A percentile compares a stretch with the other conserved stretches of the same genome.
Evolutionary conservation across 345 rosid genomes (phyloP).

Genomic region (Rhodomyrtus tomentosa): DNA sequence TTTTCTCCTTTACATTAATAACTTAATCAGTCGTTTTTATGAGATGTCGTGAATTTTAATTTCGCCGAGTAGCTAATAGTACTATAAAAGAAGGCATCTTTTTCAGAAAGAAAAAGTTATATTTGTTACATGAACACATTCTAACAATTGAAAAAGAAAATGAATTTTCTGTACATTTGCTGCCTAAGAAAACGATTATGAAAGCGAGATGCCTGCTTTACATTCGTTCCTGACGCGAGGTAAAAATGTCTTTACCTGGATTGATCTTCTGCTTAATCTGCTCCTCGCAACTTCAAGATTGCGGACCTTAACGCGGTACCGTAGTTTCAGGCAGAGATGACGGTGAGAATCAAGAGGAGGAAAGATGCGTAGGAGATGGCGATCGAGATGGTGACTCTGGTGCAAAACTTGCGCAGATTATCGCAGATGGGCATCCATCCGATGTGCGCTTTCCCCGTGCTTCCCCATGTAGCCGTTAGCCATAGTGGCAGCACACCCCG

Average conservation of each 20-base stretch:
- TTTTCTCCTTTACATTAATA: not conserved
- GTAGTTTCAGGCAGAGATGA: slow-evolving; percentile 35
- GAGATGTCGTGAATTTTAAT: not conserved
- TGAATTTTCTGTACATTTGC: not conserved
- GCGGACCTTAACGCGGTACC: not conserved
- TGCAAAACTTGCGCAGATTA: slow-evolving; percentile 32
- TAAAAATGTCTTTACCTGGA: not conserved
- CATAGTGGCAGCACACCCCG: slow-evolving; percentile 44
- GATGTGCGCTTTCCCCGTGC: slow-evolving; percentile 35
- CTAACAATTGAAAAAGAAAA: not conserved
- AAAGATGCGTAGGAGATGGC: slow-evolving; percentile 19
- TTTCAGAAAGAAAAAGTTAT: not conserved
- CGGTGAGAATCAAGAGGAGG: slow-evolving; percentile 29
- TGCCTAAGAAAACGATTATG: not conserved
- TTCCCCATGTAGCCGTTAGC: slow-evolving; percentile 39
- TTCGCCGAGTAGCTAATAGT: not conserved
- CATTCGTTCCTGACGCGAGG: not conserved
- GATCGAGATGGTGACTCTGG: slow-evolving; percentile 16
- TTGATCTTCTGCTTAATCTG: not conserved
- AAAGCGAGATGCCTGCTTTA: not conserved
- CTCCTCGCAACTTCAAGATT: not conserved
- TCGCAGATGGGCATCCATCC: slow-evolving; percentile 68
- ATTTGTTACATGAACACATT: not conserved
- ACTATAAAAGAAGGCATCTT: not conserved
- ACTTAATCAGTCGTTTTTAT: not conserved